phyloP scores from a whole-genome alignment of 139 green algal species.

The Coelastrella sp. region DNA sequence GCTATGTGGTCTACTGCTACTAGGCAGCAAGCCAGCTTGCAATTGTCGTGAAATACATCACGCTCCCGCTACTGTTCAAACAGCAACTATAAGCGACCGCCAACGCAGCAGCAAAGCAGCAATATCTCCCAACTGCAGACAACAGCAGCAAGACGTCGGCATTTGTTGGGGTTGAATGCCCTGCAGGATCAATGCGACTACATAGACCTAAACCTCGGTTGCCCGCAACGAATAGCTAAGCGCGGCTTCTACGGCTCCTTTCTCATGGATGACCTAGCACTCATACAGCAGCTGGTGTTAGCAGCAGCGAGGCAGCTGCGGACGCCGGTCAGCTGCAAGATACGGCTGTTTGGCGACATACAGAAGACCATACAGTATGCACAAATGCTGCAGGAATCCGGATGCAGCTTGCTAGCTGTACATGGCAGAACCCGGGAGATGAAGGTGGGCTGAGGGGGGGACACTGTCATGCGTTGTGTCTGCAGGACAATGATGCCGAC shows the following conservation, averaged over 20 bases:
- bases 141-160: no score
- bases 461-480: background rate
- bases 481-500: background rate
- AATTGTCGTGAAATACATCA: no score
- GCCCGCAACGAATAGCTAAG: conserved; percentile 94
- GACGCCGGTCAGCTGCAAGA: conserved; percentile 89
- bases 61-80: no score
- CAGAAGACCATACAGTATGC: conserved; percentile 94
- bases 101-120: no score
- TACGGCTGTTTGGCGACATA: conserved; percentile 91
- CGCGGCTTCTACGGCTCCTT: conserved; percentile 85
- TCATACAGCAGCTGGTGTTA: conserved; percentile 78
- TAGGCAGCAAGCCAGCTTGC: no score
- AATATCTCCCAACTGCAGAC: no score
- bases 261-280: conserved; percentile 91
- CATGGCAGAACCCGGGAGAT: conserved; percentile 95
- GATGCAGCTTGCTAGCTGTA: conserved; percentile 91
- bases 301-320: conserved; percentile 51
- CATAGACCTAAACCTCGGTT: conserved; percentile 98
- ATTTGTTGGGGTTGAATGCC: background rate
- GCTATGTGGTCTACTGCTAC: no score
- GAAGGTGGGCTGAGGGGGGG: conserved; percentile 69
- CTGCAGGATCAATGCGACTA: conserved; percentile 78
- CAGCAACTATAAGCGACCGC: no score
- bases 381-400: conserved; percentile 89